phyloP scores from a whole-genome alignment of 2,329 filamentous ascomycete species.

The Xylaria sp. region DNA sequence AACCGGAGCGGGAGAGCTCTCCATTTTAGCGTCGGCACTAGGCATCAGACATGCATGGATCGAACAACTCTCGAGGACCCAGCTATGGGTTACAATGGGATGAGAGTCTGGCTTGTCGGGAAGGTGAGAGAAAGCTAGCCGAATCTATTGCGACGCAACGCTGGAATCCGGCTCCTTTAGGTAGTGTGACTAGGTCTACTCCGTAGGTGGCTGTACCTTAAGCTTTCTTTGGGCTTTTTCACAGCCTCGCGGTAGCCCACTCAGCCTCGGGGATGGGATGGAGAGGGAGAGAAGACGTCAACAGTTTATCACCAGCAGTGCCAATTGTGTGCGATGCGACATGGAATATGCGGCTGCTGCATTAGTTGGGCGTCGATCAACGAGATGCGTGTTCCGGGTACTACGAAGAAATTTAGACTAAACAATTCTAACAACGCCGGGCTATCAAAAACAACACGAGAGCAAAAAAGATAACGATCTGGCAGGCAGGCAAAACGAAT shows the following conservation, averaged over 20 bases:
- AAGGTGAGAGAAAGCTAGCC: too few species aligned
- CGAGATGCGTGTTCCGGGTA: not conserved
- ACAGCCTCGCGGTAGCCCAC: not conserved
- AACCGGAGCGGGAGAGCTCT: constrained; percentile 31
- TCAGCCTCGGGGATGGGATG: not conserved
- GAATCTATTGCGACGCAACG: not conserved
- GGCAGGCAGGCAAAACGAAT: not conserved
- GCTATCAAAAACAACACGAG: not conserved
- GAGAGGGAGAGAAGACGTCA: not conserved
- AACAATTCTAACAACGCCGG: not conserved
- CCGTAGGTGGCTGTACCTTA: not conserved
- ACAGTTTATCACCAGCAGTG: not conserved
- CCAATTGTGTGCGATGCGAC: too few species aligned
- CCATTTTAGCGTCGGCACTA: constrained; percentile 28
- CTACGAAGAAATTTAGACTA: not conserved
- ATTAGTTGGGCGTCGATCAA: too few species aligned
- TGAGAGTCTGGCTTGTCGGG: not conserved
- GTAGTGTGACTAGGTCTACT: not conserved
- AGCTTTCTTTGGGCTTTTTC: not conserved
- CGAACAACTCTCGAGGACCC: not conserved
- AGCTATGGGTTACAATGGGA: not conserved
- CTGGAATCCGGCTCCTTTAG: not conserved
- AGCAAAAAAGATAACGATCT: not conserved
- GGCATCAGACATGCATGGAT: constrained; percentile 15
- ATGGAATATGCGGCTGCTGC: not conserved